Evolutionary conservation across 1,139 yeast genomes (phyloP).

Genomic region (Tardiomyces depauwii): DNA sequence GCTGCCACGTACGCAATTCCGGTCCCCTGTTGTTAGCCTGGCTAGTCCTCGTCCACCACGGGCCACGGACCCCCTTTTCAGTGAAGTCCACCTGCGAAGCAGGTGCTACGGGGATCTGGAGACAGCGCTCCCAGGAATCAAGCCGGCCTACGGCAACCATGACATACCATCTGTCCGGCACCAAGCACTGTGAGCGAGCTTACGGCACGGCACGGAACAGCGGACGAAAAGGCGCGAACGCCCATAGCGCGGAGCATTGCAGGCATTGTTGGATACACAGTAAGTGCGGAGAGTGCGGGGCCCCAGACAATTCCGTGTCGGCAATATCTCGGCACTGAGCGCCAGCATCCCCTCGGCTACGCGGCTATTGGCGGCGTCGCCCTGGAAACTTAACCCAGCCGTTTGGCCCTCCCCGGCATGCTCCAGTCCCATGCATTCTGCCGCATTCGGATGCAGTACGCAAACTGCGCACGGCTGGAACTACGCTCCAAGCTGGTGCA

Average conservation of each 20-base stretch:
- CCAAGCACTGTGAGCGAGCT: slow-evolving; percentile 23
- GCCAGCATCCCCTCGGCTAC: neutral
- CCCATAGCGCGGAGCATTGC: neutral
- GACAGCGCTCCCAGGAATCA: neutral
- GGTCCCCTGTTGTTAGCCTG: slow-evolving; percentile 18
- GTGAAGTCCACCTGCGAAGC: too few relatives aligned
- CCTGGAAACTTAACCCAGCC: neutral
- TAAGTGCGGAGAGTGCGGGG: neutral
- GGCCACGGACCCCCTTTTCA: too few relatives aligned
- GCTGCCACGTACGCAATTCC: slow-evolving; percentile 36
- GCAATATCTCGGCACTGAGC: neutral
- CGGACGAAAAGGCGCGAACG: neutral
- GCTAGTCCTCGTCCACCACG: too few relatives aligned
- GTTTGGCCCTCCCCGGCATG: too few relatives aligned
- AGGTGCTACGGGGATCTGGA: too few relatives aligned
- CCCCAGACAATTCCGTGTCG: neutral
- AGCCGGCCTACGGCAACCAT: too few relatives aligned
- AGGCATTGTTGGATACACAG: neutral
- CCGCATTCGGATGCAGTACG: too few relatives aligned
- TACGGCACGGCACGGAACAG: neutral
- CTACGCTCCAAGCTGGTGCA: too few relatives aligned
- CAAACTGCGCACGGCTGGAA: too few relatives aligned
- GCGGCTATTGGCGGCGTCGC: slow-evolving; percentile 1
- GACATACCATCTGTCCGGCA: slow-evolving; percentile 28
- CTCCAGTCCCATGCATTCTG: too few relatives aligned